A percentile compares a stretch with the other conserved stretches of the same genome.
These are phyloP conservation scores for Xylaria sp. DNA, from an alignment of 2,329 filamentous ascomycete genomes.

Conservation along the genomic window DNA sequence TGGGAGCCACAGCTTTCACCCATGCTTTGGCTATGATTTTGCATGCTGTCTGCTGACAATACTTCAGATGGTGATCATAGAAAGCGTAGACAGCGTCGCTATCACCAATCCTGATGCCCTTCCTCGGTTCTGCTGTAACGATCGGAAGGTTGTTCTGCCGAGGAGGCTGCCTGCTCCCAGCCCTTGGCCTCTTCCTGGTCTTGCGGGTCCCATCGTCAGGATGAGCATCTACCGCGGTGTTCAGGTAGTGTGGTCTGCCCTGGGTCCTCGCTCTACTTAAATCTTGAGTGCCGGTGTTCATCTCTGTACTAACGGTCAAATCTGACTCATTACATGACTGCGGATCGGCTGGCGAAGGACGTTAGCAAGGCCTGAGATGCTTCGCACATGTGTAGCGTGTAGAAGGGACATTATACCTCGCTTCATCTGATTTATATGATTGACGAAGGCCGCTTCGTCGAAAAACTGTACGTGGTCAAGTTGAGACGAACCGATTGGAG, in stretches of 20 bases:
- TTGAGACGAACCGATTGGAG: conserved; percentile 42
- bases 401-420: conserved; percentile 50
- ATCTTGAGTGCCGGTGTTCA: conserved; percentile 32
- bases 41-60: conserved; percentile 76
- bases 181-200: conserved; percentile 52
- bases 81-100: conserved; percentile 66
- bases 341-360: conserved; percentile 1
- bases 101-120: conserved; percentile 64
- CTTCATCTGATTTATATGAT: conserved; percentile 53
- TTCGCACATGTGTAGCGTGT: neutral
- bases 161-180: conserved; percentile 35
- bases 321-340: conserved; percentile 36
- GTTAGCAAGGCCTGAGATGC: conserved; percentile 2
- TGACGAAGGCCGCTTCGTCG: conserved; percentile 56
- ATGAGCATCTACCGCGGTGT: conserved; percentile 26
- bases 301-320: conserved; percentile 33
- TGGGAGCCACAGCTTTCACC: conserved; percentile 79
- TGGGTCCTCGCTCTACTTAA: conserved; percentile 33
- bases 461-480: conserved; percentile 58
- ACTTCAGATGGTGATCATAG: conserved; percentile 70
- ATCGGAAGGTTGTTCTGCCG: conserved; percentile 56
- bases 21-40: conserved; percentile 80
- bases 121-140: conserved; percentile 53
- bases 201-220: conserved; percentile 49
- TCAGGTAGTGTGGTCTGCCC: conserved; percentile 21